Percentiles rank a stretch among this genome's conserved stretches.
Evolutionary conservation across 129 eudicot genomes (phyloP).

Genomic region (Lactuca saligna): DNA sequence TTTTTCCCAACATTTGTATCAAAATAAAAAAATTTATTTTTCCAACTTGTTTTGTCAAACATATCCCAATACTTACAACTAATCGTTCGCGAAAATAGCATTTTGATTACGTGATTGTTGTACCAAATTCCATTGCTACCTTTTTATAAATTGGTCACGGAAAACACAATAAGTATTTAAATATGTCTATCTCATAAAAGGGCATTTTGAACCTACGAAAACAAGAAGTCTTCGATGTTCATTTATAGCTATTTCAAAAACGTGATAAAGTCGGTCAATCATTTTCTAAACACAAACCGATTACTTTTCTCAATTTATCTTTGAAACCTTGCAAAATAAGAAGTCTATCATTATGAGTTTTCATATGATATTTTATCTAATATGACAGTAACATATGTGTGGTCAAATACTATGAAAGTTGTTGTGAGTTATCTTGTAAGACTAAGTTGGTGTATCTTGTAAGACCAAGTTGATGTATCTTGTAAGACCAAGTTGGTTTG

Average conservation of each 20-base stretch:
- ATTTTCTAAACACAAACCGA: not conserved
- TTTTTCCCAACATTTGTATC: too few species aligned
- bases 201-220: not conserved
- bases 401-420: constrained; percentile 12
- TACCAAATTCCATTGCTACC: too few species aligned
- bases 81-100: too few species aligned
- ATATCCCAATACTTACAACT: not conserved
- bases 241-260: not conserved
- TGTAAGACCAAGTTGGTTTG: constrained; percentile 14
- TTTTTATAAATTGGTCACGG: too few species aligned
- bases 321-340: not conserved
- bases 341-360: not conserved
- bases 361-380: constrained; percentile 1
- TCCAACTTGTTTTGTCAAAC: not conserved
- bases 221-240: not conserved
- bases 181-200: not conserved
- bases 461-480: constrained; percentile 20
- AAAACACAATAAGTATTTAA: too few species aligned
- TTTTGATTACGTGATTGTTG: too few species aligned
- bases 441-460: constrained; percentile 8
- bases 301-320: not conserved
- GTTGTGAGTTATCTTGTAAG: constrained; percentile 10
- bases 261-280: not conserved
- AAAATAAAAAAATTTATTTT: too few species aligned
- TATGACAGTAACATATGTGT: not conserved